Percentiles rank a stretch among this genome's conserved stretches.
These are phyloP conservation scores for Magnusiomyces sp. DNA, from an alignment of 1,139 yeast genomes.

Conservation along the genomic window DNA sequence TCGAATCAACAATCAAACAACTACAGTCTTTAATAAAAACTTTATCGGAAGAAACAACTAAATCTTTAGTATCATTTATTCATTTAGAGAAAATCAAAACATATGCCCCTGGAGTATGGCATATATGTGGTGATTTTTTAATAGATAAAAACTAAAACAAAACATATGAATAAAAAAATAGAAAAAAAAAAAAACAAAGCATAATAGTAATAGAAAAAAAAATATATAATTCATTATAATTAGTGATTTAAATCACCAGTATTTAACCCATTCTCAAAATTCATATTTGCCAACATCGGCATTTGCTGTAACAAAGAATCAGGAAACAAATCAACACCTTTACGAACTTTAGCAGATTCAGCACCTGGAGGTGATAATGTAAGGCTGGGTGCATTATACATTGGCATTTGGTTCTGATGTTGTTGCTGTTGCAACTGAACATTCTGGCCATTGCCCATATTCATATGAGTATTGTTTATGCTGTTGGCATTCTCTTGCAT, in stretches of 20 bases:
- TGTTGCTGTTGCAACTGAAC: too few species aligned
- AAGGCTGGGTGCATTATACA: too few species aligned
- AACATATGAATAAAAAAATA: background rate
- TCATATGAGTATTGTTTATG: background rate
- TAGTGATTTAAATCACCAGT: background rate
- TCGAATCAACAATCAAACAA: constrained; percentile 2
- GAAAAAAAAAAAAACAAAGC: background rate
- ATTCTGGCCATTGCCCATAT: background rate
- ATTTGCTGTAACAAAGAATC: background rate
- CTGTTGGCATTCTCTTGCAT: background rate
- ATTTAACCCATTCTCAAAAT: background rate
- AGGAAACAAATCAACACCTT: background rate
- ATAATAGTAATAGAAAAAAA: background rate
- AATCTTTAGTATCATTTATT: constrained; percentile 14
- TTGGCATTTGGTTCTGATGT: too few species aligned
- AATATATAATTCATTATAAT: background rate
- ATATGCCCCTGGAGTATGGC: constrained; percentile 85
- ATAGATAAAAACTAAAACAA: background rate
- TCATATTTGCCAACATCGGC: constrained; percentile 2
- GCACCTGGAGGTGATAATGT: too few species aligned
- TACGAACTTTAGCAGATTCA: too few species aligned
- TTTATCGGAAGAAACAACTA: background rate
- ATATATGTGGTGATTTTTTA: constrained; percentile 50
- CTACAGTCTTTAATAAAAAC: background rate
- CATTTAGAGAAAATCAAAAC: constrained; percentile 62